phyloP scores from a whole-genome alignment of 140 eudicot genomes.

The Bidens hawaiensis region DNA sequence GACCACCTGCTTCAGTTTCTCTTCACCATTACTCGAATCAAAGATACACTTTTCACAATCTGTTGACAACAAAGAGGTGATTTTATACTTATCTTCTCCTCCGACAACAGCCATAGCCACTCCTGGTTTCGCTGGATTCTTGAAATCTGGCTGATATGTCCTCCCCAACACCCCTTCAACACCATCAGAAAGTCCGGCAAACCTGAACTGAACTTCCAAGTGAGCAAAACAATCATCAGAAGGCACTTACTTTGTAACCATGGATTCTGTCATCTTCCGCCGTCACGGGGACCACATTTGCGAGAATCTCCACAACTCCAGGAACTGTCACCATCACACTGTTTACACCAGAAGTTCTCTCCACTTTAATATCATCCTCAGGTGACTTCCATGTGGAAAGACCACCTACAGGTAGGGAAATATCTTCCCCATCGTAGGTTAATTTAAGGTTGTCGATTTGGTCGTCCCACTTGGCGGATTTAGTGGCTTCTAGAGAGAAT shows the following conservation, averaged over 20 bases:
- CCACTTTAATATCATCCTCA: conserved; percentile 18
- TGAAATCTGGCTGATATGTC: no score
- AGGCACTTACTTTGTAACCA: conserved; percentile 36
- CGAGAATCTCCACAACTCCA: conserved; percentile 37
- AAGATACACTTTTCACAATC: conserved; percentile 33
- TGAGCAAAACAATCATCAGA: conserved; percentile 49
- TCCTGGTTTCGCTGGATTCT: no score
- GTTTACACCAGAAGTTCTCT: conserved; percentile 25
- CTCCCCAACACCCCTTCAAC: conserved; percentile 42
- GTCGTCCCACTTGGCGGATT: conserved; percentile 37
- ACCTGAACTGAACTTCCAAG: conserved; percentile 41
- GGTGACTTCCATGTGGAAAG: conserved; percentile 33
- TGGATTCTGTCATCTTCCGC: conserved; percentile 41
- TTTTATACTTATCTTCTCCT: no score
- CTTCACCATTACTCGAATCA: conserved; percentile 26
- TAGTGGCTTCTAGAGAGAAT: conserved; percentile 40
- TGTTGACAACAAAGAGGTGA: no score
- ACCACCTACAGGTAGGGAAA: conserved; percentile 16
- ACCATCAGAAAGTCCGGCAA: conserved; percentile 23
- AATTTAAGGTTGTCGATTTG: conserved; percentile 32
- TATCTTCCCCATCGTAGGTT: conserved; percentile 29
- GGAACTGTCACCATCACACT: conserved; percentile 33
- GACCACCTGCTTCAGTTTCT: conserved; percentile 9
- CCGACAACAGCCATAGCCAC: no score
- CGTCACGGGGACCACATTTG: conserved; percentile 40